Percentiles rank a stretch among this genome's conserved stretches.
Evolutionary conservation across 371 early-diverging fungal species (phyloP).

Genomic region (Apophysomyces ossiformis): DNA sequence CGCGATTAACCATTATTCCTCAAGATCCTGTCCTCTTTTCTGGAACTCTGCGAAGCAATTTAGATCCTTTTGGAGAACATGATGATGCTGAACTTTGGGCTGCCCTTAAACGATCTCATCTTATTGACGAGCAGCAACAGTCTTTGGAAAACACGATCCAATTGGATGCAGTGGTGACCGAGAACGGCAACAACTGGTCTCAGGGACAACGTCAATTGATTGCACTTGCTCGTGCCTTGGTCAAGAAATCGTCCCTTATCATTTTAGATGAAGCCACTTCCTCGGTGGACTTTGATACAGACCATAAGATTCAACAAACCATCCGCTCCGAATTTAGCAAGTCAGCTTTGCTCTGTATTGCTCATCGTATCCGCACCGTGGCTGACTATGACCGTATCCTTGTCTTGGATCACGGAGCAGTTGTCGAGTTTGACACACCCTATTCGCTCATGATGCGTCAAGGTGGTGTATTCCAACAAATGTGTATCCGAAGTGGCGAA

Average conservation of each 20-base stretch:
- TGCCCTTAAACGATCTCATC: conserved; percentile 54
- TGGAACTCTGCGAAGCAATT: conserved; percentile 69
- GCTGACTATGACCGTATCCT: conserved; percentile 84
- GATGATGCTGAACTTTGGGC: conserved; percentile 73
- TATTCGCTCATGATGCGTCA: conserved; percentile 19
- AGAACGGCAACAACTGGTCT: conserved; percentile 75
- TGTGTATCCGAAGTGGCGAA: conserved; percentile 63
- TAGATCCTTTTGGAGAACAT: conserved; percentile 69
- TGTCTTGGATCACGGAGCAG: conserved; percentile 62
- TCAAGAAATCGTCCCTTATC: conserved; percentile 59
- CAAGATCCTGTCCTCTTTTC: conserved; percentile 73
- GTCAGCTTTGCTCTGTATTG: conserved; percentile 68
- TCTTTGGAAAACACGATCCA: not conserved
- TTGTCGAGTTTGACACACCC: conserved; percentile 12
- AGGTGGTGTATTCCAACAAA: conserved; percentile 45
- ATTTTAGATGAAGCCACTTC: conserved; percentile 64
- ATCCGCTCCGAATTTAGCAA: conserved; percentile 68
- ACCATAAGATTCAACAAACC: conserved; percentile 66
- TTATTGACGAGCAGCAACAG: conserved; percentile 8
- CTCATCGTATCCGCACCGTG: conserved; percentile 77
- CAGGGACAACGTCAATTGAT: conserved; percentile 87
- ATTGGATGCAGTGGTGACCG: conserved; percentile 62
- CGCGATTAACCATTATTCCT: conserved; percentile 72
- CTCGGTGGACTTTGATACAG: conserved; percentile 63
- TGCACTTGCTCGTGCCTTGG: conserved; percentile 78